Evolutionary conservation across 2,329 filamentous ascomycete species (phyloP), one percentile per base, ranked within the genome.

Genomic region (Annulohypoxylon truncatum): DNA sequence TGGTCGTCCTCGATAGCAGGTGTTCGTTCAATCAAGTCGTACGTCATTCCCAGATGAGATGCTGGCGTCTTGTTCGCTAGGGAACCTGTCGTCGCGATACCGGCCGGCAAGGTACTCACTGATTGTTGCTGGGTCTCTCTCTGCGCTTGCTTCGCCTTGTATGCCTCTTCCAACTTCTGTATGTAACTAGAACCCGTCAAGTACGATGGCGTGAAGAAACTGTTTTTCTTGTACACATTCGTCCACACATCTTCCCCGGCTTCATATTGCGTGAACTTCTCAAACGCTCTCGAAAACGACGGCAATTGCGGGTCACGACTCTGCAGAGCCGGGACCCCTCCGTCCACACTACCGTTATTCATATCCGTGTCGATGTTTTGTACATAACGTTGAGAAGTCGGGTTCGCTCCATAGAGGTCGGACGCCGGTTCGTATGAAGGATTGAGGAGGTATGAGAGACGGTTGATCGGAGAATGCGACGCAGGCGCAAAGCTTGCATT

Each of bases 141-240:
- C 74, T 79, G 84, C 54, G 77, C 84, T 77, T 77, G 80, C 75
- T 87, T 92, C 48, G 86, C 84, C 76, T 83, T 87, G 77, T 94
- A 86, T 61, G 86, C 87, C 66, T 92, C 89, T 72, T 92, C 88
- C 50, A 97, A 84, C 76, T 87, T 89, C 72, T 91, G 87, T 56
- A 95, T 88, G 78, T 97, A 94, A 74, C 89, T 87, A 12, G 93
- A 95, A 38, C 88, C 88, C 71, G 85, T 84, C 46, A 98, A 85
- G 79, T 97, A 97, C 4, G 93, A 94, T 0, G 95, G 95, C 9
- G 90, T 85, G 78, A 97, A 94, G 82, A 95, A 95, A 62, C 79
- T 73, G 62, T 83, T 77, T 68, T 76, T 71, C 46, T 68, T 74
- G 22, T 75, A 70, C 67, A 78, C 74, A 61, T 73, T 72, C n/a